Evolutionary conservation across 2,329 filamentous ascomycete genomes (phyloP), one percentile per base, ranked within the genome.

Genomic region (Xylaria multiplex): DNA sequence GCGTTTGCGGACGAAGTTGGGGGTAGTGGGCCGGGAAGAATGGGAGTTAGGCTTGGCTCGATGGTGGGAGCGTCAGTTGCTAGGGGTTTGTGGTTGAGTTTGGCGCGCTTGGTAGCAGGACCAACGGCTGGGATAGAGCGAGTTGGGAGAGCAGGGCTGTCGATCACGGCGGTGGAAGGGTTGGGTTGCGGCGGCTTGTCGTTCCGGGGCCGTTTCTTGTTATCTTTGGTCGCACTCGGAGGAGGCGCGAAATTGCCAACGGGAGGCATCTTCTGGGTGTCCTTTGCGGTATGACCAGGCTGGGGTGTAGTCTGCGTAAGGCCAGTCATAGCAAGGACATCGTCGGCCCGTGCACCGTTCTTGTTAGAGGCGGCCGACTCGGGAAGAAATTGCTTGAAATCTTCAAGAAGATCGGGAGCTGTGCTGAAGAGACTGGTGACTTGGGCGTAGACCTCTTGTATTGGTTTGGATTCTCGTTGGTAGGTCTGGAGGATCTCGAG

Each of bases 401-500:
- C 96, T 79, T 99, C 96, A 2, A 99, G 84, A 13, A 99, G 87
- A 79, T 99, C 96, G 4, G 95, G 95, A 0, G 96, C 96, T 5
- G 91, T 91, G 76, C 93, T 93, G 81, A 99, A 99, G 0, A 99
- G 84, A 37, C 91, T 91, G 0, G 96, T 99, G 27, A 99, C 96
- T 79, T 99, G 96, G 1, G 93, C 92, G 78, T 99, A 99, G 2
- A 99, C 96, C 79, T 99, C 96, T 78, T 97, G 94, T 43, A 99
- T 99, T 0, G 96, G 96, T 77, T 98, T 98, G 59, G 96, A 97
- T 78, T 99, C 96, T 64, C 96, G 89, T 79, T 99, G 96, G 75
- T 99, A 99, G 2, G 96, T 99, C 80, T 99, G 96, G 52, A 99
- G 83, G 55, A 99, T 99, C 78, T 99, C 96, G 35, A 99, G 86